Percentiles rank a stretch among this genome's conserved stretches.
Conservation (phyloP, 192 early-diverging fungal genomes). For the Dispira simplex region DNA sequence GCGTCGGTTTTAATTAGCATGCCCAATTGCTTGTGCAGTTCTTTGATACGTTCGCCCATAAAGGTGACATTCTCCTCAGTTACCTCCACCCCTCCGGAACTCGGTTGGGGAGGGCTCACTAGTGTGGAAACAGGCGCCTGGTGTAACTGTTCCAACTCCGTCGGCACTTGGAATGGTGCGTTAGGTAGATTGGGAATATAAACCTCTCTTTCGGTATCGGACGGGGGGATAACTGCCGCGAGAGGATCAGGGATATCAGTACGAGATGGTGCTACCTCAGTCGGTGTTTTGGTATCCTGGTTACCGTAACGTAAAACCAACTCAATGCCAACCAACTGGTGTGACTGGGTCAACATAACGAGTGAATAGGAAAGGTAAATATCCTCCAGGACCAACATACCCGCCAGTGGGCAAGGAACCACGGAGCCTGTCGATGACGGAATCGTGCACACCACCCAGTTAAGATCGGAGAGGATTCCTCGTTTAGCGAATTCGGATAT, state of each 20-base stretch:
- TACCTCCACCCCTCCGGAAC: background rate
- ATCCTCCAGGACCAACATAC: background rate
- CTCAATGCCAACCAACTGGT: conserved; percentile 8
- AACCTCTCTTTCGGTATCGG: background rate
- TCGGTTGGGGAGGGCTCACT: background rate
- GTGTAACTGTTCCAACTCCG: background rate
- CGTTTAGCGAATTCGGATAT: background rate
- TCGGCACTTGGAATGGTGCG: background rate
- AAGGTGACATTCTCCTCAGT: conserved; percentile 3
- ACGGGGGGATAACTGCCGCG: background rate
- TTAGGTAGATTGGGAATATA: conserved; percentile 3
- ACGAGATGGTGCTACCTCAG: background rate
- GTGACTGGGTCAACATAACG: background rate
- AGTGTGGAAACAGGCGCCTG: background rate
- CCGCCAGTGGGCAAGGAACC: too few relatives aligned
- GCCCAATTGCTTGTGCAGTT: conserved; percentile 1
- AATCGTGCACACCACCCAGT: conserved; percentile 1
- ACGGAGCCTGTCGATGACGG: background rate
- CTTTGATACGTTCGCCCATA: conserved; percentile 1
- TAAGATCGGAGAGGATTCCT: background rate
- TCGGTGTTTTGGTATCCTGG: background rate
- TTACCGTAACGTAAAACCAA: background rate
- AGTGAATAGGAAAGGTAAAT: conserved; percentile 8
- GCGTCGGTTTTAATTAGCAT: background rate
- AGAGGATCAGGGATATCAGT: background rate